phyloP scores from a whole-genome alignment of 2,329 filamentous ascomycete genomes.

The Paecilomyces formosus region DNA sequence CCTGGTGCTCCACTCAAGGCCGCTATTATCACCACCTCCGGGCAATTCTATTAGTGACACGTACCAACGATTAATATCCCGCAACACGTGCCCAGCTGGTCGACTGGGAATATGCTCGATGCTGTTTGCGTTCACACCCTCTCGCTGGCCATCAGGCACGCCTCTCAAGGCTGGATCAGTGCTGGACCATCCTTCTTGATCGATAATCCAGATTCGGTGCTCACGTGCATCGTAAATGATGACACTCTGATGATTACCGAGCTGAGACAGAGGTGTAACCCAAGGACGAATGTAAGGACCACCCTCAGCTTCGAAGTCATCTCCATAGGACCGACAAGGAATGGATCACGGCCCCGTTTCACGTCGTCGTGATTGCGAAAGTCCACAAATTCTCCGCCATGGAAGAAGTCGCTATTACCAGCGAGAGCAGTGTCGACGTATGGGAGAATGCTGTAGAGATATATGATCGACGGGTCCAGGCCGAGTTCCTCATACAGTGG shows the following conservation, averaged over 20 bases:
- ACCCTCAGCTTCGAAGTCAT: slow-evolving; percentile 8
- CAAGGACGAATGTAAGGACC: slow-evolving; percentile 20
- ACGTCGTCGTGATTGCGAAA: not conserved
- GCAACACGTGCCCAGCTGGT: slow-evolving; percentile 9
- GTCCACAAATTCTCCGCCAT: not conserved
- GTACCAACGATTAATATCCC: slow-evolving; percentile 11
- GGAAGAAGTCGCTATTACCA: not conserved
- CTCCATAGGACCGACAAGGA: not conserved
- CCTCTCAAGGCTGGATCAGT: slow-evolving; percentile 2
- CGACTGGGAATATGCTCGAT: slow-evolving; percentile 8
- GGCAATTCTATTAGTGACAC: slow-evolving; percentile 8
- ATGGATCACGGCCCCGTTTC: not conserved
- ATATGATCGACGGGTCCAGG: slow-evolving; percentile 4
- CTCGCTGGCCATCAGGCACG: not conserved
- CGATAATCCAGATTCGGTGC: slow-evolving; percentile 16
- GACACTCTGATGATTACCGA: slow-evolving; percentile 16
- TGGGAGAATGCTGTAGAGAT: slow-evolving; percentile 13
- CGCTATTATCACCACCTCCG: not conserved
- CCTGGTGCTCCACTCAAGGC: not conserved
- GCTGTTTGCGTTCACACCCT: slow-evolving; percentile 6
- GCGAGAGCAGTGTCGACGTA: not conserved
- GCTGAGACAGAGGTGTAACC: slow-evolving; percentile 18
- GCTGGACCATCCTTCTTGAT: slow-evolving; percentile 3
- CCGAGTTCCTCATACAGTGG: slow-evolving; percentile 5
- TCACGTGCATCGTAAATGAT: slow-evolving; percentile 20